Conservation (phyloP, 202 grass and related monocot species). For the Panicum hallii region DNA sequence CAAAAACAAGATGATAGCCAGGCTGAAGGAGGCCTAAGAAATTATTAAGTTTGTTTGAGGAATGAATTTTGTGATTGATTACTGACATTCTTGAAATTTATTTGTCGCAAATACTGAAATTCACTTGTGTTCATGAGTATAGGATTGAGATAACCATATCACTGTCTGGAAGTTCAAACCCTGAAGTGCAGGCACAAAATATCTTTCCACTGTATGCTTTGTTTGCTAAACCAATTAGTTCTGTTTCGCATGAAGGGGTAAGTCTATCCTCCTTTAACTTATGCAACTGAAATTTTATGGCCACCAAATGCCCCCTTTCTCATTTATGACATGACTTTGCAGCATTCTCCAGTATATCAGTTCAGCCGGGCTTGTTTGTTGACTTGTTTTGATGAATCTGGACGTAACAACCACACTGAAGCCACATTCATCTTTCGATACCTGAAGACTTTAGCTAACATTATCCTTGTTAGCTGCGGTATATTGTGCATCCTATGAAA, state of each 20-base stretch:
- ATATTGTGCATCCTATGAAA: constrained; percentile 38
- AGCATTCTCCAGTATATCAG: constrained; percentile 65
- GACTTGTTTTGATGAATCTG: constrained; percentile 66
- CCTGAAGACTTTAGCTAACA: constrained; percentile 64
- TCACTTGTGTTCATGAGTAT: constrained; percentile 41
- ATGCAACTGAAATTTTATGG: constrained; percentile 33
- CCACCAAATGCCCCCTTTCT: constrained; percentile 42
- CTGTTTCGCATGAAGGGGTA: constrained; percentile 65
- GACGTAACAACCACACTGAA: constrained; percentile 61
- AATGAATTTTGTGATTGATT: constrained; percentile 2
- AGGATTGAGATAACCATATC: constrained; percentile 83
- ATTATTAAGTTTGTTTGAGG: neutral
- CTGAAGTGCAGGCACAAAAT: constrained; percentile 50
- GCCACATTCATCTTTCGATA: constrained; percentile 77
- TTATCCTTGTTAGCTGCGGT: constrained; percentile 83
- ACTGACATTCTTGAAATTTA: neutral
- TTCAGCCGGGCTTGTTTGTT: constrained; percentile 65
- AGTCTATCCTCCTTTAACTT: constrained; percentile 8
- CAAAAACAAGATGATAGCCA: constrained; percentile 9
- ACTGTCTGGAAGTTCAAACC: constrained; percentile 55
- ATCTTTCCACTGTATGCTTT: constrained; percentile 84
- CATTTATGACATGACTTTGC: constrained; percentile 53
- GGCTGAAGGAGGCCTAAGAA: constrained; percentile 3
- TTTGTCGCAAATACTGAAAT: constrained; percentile 25
- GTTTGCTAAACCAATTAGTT: constrained; percentile 58